Conservation (phyloP, 805 yeast genomes). For the Kurtzmaniella fragi region DNA sequence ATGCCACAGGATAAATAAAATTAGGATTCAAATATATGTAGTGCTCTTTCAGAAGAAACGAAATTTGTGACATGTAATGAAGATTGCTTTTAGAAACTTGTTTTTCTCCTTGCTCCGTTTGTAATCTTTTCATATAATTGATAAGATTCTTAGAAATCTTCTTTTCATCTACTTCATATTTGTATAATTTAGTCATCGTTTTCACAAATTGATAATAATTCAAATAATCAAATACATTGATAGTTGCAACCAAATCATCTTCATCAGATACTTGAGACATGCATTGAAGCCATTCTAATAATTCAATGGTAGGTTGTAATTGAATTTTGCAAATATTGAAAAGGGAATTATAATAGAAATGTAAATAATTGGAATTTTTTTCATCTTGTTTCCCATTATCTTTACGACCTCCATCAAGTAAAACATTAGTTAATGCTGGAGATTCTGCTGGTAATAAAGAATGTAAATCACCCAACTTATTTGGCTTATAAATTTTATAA, state of each 20-base stretch:
- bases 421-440: constrained; percentile 12
- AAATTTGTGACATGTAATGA: constrained; percentile 37
- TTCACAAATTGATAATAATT: constrained; percentile 68
- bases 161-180: constrained; percentile 78
- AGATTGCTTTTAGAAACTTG: constrained; percentile 22
- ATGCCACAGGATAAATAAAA: constrained; percentile 48
- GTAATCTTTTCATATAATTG: constrained; percentile 25
- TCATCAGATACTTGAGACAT: constrained; percentile 66
- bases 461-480: constrained; percentile 23
- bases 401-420: constrained; percentile 14
- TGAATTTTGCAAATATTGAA: constrained; percentile 62
- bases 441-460: constrained; percentile 11
- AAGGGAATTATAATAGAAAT: constrained; percentile 61
- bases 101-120: constrained; percentile 32
- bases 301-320: constrained; percentile 67
- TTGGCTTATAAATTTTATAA: constrained; percentile 36
- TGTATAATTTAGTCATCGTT: constrained; percentile 62
- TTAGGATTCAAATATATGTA: constrained; percentile 50
- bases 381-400: constrained; percentile 20
- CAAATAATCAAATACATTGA: constrained; percentile 49
- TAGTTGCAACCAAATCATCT: constrained; percentile 53
- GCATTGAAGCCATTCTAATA: constrained; percentile 88
- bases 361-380: constrained; percentile 42
- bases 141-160: constrained; percentile 45
- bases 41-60: constrained; percentile 34